Evolutionary conservation across 73 alveolate genomes (phyloP), one percentile per base, ranked within the genome.

Genomic region (Paramecium tetraurelia): DNA sequence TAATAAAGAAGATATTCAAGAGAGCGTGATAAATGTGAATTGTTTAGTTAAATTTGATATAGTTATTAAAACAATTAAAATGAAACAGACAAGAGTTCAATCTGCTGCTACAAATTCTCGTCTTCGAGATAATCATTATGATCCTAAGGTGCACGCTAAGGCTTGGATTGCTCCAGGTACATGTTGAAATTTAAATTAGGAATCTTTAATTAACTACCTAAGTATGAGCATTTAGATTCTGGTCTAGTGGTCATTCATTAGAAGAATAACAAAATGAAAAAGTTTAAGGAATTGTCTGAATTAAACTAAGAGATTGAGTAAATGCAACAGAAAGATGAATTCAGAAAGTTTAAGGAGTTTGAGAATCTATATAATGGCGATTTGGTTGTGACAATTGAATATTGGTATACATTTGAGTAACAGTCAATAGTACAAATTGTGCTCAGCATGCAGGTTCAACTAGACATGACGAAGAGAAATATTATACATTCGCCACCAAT

Each of bases 381-480:
- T 77, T 71, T 41, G 20, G 87, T 89, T 1, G 84, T 89, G 24
- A 89, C 94, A 27, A 89, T 89, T 24, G 94, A 89, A 89, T 89
- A 89, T 41, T 89, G 94, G 94, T 89, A 89, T 53, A 16, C 53
- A 70, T 31, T 58, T 58, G 27, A 57, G 12, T 85, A 16, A 53
- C 33, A 38, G 27, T 41, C 31, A 4, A 33, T 86, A 89, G 94
- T 50, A 89, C 94, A 20, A 93, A 93, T 72, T 93, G 96, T 84
- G 59, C 86, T 33, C 33, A 46, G 20, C 96, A 93, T 59, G 40
- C 63, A 24, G 92, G 93, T 8, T 71, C 93, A 14, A 93, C 96
- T 5, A 50, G 96, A 31, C 96, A 93, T 58, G 95, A 93, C 69
- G 93, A 93, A 59, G 95, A 89, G 86, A 93, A 93, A 80, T 93